Conservation (phyloP, 768 basidiomycete species). For the Rhizopogon vinicolor region DNA sequence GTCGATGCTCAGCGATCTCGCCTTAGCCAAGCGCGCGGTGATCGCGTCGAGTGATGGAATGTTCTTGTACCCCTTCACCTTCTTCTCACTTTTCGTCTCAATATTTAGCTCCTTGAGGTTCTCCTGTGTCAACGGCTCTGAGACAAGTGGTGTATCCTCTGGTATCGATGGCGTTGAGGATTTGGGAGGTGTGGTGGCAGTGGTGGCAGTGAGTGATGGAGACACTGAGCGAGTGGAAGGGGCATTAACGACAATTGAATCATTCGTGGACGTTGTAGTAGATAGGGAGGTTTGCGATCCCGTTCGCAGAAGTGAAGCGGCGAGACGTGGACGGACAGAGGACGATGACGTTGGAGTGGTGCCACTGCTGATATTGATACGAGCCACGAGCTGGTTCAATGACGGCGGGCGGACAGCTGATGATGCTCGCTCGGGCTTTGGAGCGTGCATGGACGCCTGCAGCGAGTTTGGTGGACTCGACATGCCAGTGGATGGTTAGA, state of each 20-base stretch:
- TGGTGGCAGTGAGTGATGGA: constrained; percentile 46
- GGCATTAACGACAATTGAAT: constrained; percentile 64
- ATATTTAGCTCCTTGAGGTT: constrained; percentile 60
- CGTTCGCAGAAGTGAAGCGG: constrained; percentile 68
- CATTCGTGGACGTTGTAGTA: constrained; percentile 41
- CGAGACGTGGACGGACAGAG: constrained; percentile 59
- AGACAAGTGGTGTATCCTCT: constrained; percentile 28
- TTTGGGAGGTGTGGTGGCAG: constrained; percentile 36
- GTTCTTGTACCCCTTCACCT: constrained; percentile 74
- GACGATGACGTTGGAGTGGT: constrained; percentile 18
- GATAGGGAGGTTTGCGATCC: constrained; percentile 50
- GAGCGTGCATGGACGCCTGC: constrained; percentile 27
- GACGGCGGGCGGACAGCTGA: constrained; percentile 53
- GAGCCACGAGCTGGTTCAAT: constrained; percentile 77
- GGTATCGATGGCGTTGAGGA: constrained; percentile 38
- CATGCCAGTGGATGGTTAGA: constrained; percentile 13
- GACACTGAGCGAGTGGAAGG: constrained; percentile 66
- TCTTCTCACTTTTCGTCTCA: constrained; percentile 39
- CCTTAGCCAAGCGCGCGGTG: constrained; percentile 72
- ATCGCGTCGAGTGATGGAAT: constrained; percentile 84
- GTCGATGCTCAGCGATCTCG: constrained; percentile 53
- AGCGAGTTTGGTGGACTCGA: constrained; percentile 28
- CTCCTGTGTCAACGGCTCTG: constrained; percentile 56
- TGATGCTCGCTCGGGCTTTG: constrained; percentile 34
- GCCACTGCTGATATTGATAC: constrained; percentile 48